phyloP scores from a whole-genome alignment of 2,329 filamentous ascomycete genomes.

The Ophiostoma australiae region DNA sequence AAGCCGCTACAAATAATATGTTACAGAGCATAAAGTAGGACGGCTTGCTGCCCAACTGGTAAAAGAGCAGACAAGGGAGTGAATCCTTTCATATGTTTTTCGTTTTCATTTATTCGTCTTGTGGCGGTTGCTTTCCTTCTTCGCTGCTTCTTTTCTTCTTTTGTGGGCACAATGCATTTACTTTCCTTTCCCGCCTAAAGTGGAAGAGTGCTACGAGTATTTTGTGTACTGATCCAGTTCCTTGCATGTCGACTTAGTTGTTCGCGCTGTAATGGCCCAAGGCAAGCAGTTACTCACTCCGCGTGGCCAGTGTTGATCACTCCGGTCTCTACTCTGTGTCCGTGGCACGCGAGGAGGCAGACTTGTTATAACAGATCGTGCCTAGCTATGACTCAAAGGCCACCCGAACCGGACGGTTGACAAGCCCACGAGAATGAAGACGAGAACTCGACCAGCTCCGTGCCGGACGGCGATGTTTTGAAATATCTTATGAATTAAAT shows the following conservation, averaged over 20 bases:
- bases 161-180: not conserved
- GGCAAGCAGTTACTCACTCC: not conserved
- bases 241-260: not conserved
- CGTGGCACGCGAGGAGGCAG: not conserved
- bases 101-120: not conserved
- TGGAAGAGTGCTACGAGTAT: not conserved
- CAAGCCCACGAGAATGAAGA: slow-evolving; percentile 10
- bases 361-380: not conserved
- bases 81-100: not conserved
- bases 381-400: not conserved
- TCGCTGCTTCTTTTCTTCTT: not conserved
- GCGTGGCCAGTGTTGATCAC: not conserved
- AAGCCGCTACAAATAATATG: not conserved
- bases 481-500: not conserved
- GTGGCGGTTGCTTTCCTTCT: not conserved
- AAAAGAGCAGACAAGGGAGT: not conserved
- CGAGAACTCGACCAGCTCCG: not conserved
- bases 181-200: not conserved
- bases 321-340: not conserved
- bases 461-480: not conserved
- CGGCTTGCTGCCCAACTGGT: not conserved
- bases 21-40: not conserved
- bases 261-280: not conserved
- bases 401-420: not conserved
- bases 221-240: slow-evolving; percentile 7